Conservation (phyloP, 202 grass and related monocot species). For the Carex arenaria region DNA sequence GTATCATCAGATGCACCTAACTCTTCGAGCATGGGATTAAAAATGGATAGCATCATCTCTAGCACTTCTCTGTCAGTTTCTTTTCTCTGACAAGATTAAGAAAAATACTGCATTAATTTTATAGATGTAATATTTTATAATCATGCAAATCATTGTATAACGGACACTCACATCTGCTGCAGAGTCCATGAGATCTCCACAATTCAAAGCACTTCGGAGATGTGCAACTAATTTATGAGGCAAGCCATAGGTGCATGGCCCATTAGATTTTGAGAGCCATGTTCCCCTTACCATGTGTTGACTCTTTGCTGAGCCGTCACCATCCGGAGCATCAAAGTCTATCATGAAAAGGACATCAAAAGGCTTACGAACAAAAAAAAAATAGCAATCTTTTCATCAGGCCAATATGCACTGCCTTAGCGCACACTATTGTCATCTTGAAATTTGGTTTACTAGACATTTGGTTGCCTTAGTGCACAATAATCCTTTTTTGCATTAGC, state of each 20-base stretch:
- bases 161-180: conserved; percentile 9
- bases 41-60: conserved; percentile 74
- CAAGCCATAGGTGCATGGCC: conserved; percentile 46
- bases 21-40: conserved; percentile 74
- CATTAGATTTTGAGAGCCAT: conserved; percentile 50
- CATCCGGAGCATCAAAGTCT: conserved; percentile 65
- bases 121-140: not conserved
- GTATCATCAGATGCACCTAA: conserved; percentile 37
- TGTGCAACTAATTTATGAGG: conserved; percentile 59
- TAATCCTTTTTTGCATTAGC: not conserved
- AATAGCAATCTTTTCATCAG: not conserved
- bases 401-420: not conserved
- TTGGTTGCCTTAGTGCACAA: not conserved
- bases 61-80: conserved; percentile 66
- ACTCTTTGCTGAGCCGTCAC: conserved; percentile 34
- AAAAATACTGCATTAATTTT: not conserved
- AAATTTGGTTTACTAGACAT: not conserved
- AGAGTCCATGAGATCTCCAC: conserved; percentile 25
- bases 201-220: conserved; percentile 51
- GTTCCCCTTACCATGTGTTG: conserved; percentile 80
- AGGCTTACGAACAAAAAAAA: not conserved
- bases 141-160: not conserved
- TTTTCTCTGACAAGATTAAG: conserved; percentile 33
- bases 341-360: conserved; percentile 4
- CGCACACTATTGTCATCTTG: not conserved